Evolutionary conservation across 2,329 filamentous ascomycete species (phyloP).

Genomic region (Sporothrix humicola): DNA sequence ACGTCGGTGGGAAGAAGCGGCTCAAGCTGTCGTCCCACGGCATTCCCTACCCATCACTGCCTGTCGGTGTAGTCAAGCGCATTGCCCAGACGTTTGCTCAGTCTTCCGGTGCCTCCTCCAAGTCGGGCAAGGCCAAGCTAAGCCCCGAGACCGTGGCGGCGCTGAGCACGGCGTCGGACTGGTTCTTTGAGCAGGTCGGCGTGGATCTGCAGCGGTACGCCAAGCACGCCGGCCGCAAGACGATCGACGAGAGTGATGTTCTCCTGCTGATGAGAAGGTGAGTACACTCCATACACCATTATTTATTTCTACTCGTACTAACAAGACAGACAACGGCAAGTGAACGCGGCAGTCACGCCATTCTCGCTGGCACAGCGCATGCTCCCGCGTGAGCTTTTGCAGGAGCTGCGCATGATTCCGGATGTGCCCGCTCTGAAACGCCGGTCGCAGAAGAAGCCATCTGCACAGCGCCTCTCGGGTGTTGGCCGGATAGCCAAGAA

Average conservation of each 20-base stretch:
- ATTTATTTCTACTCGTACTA: neutral
- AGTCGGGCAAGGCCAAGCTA: slow-evolving; percentile 68
- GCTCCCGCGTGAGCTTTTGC: slow-evolving; percentile 80
- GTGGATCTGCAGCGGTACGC: slow-evolving; percentile 82
- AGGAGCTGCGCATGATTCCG: slow-evolving; percentile 76
- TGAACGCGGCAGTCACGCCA: slow-evolving; percentile 71
- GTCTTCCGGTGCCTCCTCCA: slow-evolving; percentile 51
- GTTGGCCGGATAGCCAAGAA: neutral
- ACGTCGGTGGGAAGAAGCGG: slow-evolving; percentile 41
- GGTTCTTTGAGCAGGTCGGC: slow-evolving; percentile 88
- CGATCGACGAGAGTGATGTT: slow-evolving; percentile 84
- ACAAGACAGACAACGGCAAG: slow-evolving; percentile 68
- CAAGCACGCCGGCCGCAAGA: slow-evolving; percentile 79
- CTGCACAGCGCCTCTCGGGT: neutral
- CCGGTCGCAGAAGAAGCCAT: slow-evolving; percentile 41
- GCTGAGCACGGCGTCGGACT: slow-evolving; percentile 81
- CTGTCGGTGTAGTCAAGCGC: slow-evolving; percentile 73
- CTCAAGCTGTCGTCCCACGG: slow-evolving; percentile 72
- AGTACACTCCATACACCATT: slow-evolving; percentile 42
- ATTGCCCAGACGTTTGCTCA: slow-evolving; percentile 73
- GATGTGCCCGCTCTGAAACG: slow-evolving; percentile 58
- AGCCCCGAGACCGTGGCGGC: slow-evolving; percentile 74
- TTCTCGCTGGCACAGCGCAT: slow-evolving; percentile 86
- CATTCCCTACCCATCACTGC: slow-evolving; percentile 76
- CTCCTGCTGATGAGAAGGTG: slow-evolving; percentile 83